A percentile compares a stretch with the other conserved stretches of the same genome.
Evolutionary conservation across 2,329 filamentous ascomycete species (phyloP).

Genomic region (Cladosporium sp.): DNA sequence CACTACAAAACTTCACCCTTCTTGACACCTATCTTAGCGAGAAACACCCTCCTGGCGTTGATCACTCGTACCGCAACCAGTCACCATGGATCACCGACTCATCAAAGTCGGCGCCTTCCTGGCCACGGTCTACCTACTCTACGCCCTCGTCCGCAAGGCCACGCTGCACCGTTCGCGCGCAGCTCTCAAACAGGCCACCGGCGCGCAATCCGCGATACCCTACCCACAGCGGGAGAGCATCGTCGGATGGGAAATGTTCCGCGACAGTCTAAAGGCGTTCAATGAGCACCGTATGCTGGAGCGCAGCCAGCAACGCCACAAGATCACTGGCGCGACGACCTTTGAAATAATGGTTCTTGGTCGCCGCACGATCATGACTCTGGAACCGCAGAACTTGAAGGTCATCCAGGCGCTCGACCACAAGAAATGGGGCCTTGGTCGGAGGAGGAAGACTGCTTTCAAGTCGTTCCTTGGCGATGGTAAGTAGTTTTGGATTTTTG

Average conservation of each 20-base stretch:
- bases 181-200: constrained; percentile 8
- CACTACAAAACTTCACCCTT: neutral
- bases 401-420: constrained; percentile 46
- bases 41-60: neutral
- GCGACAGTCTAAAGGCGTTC: constrained; percentile 41
- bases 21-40: neutral
- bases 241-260: constrained; percentile 54
- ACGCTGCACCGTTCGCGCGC: constrained; percentile 3
- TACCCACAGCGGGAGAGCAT: constrained; percentile 51
- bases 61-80: neutral
- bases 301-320: constrained; percentile 36
- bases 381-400: constrained; percentile 52
- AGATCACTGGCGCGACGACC: constrained; percentile 34
- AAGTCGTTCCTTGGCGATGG: constrained; percentile 45
- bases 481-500: constrained; percentile 24
- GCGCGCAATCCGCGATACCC: neutral
- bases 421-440: constrained; percentile 48
- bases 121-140: constrained; percentile 1
- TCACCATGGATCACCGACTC: constrained; percentile 3
- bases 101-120: constrained; percentile 5
- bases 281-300: constrained; percentile 41
- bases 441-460: constrained; percentile 38
- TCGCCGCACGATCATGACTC: constrained; percentile 40
- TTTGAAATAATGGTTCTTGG: constrained; percentile 42
- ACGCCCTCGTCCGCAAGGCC: neutral